Evolutionary conservation across 2,329 filamentous ascomycete species (phyloP), one percentile per base, ranked within the genome.

Genomic region (Xylaria sp.): DNA sequence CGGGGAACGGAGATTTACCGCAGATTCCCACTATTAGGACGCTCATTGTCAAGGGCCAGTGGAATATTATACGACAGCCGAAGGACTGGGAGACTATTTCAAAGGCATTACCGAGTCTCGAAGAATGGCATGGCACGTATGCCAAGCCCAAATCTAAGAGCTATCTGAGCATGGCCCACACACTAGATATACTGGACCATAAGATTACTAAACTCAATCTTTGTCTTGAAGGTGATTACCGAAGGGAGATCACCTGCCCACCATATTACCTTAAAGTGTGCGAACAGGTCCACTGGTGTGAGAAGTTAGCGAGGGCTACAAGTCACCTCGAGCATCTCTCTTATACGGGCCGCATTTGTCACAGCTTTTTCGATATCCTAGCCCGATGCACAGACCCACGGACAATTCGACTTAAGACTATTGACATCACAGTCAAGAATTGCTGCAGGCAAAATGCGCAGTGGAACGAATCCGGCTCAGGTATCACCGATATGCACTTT

Each of bases 91-190:
- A 84, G 65, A 84, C 83, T 60, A 85, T 94, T 59, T 83, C 88
- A 23, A 78, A 81, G 13, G 90, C 90, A 5, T 77, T 93, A 51
- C 92, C 92, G 1, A 89, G 87, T 69, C 80, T 93, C n/a, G 80
- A 81, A 59, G 86, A 88, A 73, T 89, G 87, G 87, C 86, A 88
- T 67, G 86, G 84, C n/a, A 87, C 85, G 6, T 89, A 89, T 81
- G 90, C 89, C 76, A 92, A 91, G 78, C 89, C 90, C 63, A 93
- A 93, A 79, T 88, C 88, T 15, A 92, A 92, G 81, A 91, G 87
- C 72, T 93, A 93, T 76, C 83, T 90, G 56, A 91, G 87, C 65
- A 89, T 93, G 82, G 87, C 90, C 7, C 82, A 86, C 36, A 89
- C 90, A 57, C 81, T 93, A 9, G 85, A 85, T 20, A 81, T 81